Conservation (phyloP, 1,284 basidiomycete genomes). For the Sutorius eximius region DNA sequence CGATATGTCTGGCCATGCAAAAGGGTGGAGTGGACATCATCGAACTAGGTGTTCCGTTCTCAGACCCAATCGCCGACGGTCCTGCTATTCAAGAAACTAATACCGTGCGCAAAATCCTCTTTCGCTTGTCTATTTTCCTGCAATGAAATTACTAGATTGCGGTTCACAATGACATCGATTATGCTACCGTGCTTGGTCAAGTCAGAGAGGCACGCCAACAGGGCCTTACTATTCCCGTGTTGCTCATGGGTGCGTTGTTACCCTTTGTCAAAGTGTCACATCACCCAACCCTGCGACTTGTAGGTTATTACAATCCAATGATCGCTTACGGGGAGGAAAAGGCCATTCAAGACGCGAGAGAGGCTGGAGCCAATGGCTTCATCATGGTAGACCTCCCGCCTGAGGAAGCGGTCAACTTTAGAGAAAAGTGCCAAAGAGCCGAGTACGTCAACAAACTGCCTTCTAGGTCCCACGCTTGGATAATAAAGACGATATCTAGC, state of each 20-base stretch:
- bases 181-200: constrained; percentile 72
- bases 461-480: background rate
- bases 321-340: constrained; percentile 94
- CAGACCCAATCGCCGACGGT: constrained; percentile 95
- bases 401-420: constrained; percentile 91
- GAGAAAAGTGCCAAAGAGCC: constrained; percentile 79
- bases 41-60: constrained; percentile 95
- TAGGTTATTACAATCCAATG: constrained; percentile 96
- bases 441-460: constrained; percentile 53
- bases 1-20: constrained; percentile 88
- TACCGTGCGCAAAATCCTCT: constrained; percentile 55
- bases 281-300: background rate
- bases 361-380: constrained; percentile 95
- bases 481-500: constrained; percentile 33
- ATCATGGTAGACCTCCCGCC: constrained; percentile 98
- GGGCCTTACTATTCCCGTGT: constrained; percentile 83
- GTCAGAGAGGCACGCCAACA: constrained; percentile 77
- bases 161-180: constrained; percentile 77
- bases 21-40: constrained; percentile 93
- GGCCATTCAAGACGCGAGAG: constrained; percentile 85
- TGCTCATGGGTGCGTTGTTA: constrained; percentile 80
- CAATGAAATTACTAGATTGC: constrained; percentile 61
- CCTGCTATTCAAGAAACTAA: constrained; percentile 91
- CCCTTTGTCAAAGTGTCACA: background rate
- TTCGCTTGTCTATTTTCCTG: background rate